Conservation (phyloP, 2,329 filamentous ascomycete species). For the Colletotrichum neosansevieriae region DNA sequence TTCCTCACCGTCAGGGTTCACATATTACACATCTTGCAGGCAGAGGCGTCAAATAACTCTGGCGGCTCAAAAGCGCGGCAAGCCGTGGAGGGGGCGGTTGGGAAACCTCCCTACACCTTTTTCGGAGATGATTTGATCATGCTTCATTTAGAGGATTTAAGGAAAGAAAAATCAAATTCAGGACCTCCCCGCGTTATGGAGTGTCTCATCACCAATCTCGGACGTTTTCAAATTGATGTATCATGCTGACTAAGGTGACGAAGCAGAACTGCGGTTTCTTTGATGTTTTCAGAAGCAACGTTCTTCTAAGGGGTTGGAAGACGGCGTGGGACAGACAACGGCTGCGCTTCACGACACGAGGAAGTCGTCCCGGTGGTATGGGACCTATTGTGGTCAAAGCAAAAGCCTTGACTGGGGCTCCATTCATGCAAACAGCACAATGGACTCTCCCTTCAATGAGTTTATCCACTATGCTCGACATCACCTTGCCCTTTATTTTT, state of each 20-base stretch:
- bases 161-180: slow-evolving; percentile 3
- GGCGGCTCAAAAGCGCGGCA: neutral
- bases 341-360: slow-evolving; percentile 16
- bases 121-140: neutral
- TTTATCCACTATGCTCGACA: too few species aligned
- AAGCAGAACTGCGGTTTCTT: neutral
- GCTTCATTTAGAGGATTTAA: slow-evolving; percentile 2
- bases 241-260: slow-evolving; percentile 32
- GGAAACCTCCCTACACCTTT: neutral
- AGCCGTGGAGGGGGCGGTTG: neutral
- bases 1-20: too few species aligned
- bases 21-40: neutral
- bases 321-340: slow-evolving; percentile 26
- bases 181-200: slow-evolving; percentile 12
- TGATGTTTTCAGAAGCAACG: slow-evolving; percentile 28
- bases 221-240: slow-evolving; percentile 18
- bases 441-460: neutral
- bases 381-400: slow-evolving; percentile 20
- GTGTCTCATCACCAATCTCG: slow-evolving; percentile 2
- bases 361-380: slow-evolving; percentile 6
- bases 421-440: slow-evolving; percentile 37
- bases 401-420: slow-evolving; percentile 3
- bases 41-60: slow-evolving; percentile 1
- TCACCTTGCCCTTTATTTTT: too few species aligned
- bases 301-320: neutral